Conservation (phyloP, 1,284 basidiomycete genomes). For the Cerrena zonata region DNA sequence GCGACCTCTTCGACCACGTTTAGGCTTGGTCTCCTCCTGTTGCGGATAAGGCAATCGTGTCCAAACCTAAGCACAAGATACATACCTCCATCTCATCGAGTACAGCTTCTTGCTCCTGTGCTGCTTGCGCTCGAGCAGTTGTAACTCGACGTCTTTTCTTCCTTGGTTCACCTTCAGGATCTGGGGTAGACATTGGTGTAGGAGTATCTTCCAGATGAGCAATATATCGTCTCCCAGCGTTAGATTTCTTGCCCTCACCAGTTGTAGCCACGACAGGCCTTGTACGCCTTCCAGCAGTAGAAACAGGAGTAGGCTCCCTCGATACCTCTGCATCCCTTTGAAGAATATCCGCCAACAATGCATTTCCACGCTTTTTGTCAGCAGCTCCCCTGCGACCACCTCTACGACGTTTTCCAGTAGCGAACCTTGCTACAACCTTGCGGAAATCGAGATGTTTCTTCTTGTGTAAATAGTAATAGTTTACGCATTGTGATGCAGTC, state of each 20-base stretch:
- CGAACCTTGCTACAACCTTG: slow-evolving; percentile 59
- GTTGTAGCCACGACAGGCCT: slow-evolving; percentile 10
- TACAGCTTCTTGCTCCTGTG: slow-evolving; percentile 21
- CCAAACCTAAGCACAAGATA: background rate
- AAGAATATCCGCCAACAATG: slow-evolving; percentile 70
- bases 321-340: slow-evolving; percentile 68
- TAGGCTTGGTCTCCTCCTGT: slow-evolving; percentile 11
- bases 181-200: slow-evolving; percentile 47
- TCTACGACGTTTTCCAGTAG: slow-evolving; percentile 57
- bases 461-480: slow-evolving; percentile 94
- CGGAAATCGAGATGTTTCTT: slow-evolving; percentile 83
- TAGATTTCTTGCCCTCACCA: slow-evolving; percentile 23
- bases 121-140: slow-evolving; percentile 22
- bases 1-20: slow-evolving; percentile 28
- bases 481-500: slow-evolving; percentile 83
- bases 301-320: slow-evolving; percentile 18
- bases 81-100: slow-evolving; percentile 31
- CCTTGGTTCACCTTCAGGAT: slow-evolving; percentile 55
- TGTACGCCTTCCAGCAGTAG: slow-evolving; percentile 13
- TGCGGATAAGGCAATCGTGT: background rate
- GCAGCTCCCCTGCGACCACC: slow-evolving; percentile 51
- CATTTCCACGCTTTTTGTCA: slow-evolving; percentile 72
- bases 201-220: slow-evolving; percentile 43
- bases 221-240: slow-evolving; percentile 30
- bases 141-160: slow-evolving; percentile 31